phyloP scores from a whole-genome alignment of 2,329 filamentous ascomycete genomes.

The Aspergillus clavatus region DNA sequence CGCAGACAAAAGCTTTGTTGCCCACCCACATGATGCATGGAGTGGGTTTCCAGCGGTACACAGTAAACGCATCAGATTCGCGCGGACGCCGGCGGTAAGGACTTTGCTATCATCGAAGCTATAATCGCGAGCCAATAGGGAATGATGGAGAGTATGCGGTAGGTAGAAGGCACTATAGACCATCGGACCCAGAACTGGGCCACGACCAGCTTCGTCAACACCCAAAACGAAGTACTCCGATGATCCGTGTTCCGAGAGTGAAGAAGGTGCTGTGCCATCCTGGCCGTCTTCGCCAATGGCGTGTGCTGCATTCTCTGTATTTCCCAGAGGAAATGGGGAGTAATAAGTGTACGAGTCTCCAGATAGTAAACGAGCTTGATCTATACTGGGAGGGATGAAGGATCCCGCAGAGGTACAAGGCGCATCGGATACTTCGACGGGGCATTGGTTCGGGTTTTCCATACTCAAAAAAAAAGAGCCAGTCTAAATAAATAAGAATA shows the following conservation, averaged over 20 bases:
- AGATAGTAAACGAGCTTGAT: constrained; percentile 51
- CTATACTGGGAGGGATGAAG: constrained; percentile 68
- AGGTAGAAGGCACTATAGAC: constrained; percentile 69
- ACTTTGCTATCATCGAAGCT: constrained; percentile 96
- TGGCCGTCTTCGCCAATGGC: neutral
- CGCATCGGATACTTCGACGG: constrained; percentile 30
- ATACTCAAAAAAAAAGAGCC: constrained; percentile 22
- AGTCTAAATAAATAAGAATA: constrained; percentile 1
- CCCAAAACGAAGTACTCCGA: constrained; percentile 56
- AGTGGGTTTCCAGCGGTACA: constrained; percentile 61
- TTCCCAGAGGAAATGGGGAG: constrained; percentile 61
- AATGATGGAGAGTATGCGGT: constrained; percentile 58
- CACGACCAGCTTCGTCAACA: constrained; percentile 89
- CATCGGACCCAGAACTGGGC: constrained; percentile 80
- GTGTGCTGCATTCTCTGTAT: constrained; percentile 36
- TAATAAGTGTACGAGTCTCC: constrained; percentile 69
- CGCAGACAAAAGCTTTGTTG: constrained; percentile 73
- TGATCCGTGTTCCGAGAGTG: neutral
- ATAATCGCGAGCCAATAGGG: constrained; percentile 71
- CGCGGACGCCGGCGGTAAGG: constrained; percentile 73
- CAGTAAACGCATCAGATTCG: constrained; percentile 64
- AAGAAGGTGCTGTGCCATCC: neutral
- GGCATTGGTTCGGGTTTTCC: constrained; percentile 28
- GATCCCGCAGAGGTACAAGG: constrained; percentile 23
- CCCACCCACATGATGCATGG: constrained; percentile 71